Evolutionary conservation across 1,139 yeast genomes (phyloP).

Genomic region (Scheffersomyces stambukii): DNA sequence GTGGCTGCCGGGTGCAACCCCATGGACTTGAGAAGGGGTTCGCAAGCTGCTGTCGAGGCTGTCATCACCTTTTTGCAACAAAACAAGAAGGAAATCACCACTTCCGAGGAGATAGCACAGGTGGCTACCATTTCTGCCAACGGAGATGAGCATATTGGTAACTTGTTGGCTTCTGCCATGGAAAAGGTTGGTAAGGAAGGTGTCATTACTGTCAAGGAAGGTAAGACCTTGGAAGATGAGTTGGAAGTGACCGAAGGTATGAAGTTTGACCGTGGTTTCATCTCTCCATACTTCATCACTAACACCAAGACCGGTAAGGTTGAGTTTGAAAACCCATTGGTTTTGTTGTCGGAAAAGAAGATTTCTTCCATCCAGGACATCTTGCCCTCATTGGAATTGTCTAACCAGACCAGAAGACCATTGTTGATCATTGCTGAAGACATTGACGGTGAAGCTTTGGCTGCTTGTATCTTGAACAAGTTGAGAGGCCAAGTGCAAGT

Average conservation of each 20-base stretch:
- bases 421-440: slow-evolving; percentile 94
- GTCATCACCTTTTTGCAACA: slow-evolving; percentile 84
- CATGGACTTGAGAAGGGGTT: slow-evolving; percentile 98
- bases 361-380: slow-evolving; percentile 89
- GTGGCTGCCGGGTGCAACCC: slow-evolving; percentile 99
- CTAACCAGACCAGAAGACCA: slow-evolving; percentile 95
- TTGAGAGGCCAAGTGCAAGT: slow-evolving; percentile 99
- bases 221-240: slow-evolving; percentile 95
- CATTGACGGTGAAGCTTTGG: slow-evolving; percentile 97
- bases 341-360: slow-evolving; percentile 91
- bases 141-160: slow-evolving; percentile 94
- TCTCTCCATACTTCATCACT: slow-evolving; percentile 97
- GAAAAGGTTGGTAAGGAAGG: slow-evolving; percentile 99
- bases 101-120: slow-evolving; percentile 96
- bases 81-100: slow-evolving; percentile 95
- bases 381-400: slow-evolving; percentile 89
- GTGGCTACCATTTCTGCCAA: slow-evolving; percentile 98
- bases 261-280: slow-evolving; percentile 98
- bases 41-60: slow-evolving; percentile 98
- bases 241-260: slow-evolving; percentile 98
- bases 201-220: slow-evolving; percentile 96
- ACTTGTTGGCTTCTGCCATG: slow-evolving; percentile 94
- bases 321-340: slow-evolving; percentile 92
- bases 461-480: slow-evolving; percentile 97
- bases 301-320: slow-evolving; percentile 95